phyloP scores from a whole-genome alignment of 192 early-diverging fungal genomes.

The Funneliformis geosporum region DNA sequence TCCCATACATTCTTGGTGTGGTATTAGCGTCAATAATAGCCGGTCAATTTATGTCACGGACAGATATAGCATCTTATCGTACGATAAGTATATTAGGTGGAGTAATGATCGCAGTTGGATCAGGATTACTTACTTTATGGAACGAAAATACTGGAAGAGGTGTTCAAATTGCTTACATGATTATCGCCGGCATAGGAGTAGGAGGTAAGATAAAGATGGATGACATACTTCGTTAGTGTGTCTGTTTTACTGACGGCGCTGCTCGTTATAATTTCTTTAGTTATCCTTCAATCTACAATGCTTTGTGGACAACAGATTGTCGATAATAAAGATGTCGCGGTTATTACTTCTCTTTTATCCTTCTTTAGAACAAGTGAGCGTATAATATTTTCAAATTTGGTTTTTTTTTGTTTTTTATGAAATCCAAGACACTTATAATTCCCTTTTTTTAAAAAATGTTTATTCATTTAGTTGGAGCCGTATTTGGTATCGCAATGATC shows the following conservation, averaged over 20 bases:
- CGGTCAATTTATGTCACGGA: conserved; percentile 57
- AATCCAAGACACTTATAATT: not conserved
- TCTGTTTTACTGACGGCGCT: no score
- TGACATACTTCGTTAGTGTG: no score
- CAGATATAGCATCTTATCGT: conserved; percentile 59
- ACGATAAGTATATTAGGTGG: conserved; percentile 66
- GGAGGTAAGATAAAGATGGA: conserved; percentile 40
- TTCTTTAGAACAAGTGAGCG: conserved; percentile 49
- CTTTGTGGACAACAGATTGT: conserved; percentile 75
- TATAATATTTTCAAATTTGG: not conserved
- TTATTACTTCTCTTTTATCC: conserved; percentile 68
- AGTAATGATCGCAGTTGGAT: conserved; percentile 60
- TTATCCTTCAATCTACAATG: conserved; percentile 72
- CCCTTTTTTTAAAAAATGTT: not conserved
- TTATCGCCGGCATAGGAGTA: conserved; percentile 74
- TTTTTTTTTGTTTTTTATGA: conserved; percentile 41
- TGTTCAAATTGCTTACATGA: conserved; percentile 60
- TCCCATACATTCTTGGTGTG: conserved; percentile 76
- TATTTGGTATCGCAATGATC: conserved; percentile 66
- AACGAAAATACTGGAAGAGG: conserved; percentile 50
- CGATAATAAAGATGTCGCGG: conserved; percentile 63
- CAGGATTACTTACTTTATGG: conserved; percentile 65
- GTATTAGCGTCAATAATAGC: conserved; percentile 66
- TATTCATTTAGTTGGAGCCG: conserved; percentile 38
- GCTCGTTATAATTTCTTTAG: not conserved